These are phyloP conservation scores for Ceratobasidium sp. DNA, from an alignment of 1,284 basidiomycete genomes.

Conservation along the genomic window DNA sequence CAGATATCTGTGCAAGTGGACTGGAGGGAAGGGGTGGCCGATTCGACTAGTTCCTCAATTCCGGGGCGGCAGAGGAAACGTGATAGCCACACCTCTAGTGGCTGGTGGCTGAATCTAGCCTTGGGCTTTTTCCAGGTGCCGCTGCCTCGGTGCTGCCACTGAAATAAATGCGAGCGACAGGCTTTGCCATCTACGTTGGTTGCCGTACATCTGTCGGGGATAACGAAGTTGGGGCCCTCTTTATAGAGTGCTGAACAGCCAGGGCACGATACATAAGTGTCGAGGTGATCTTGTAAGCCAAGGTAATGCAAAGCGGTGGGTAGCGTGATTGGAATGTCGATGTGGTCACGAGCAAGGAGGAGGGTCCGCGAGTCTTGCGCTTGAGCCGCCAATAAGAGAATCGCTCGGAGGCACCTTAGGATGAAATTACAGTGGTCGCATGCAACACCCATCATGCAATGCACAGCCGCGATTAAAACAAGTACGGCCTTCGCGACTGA, in stretches of 20 bases:
- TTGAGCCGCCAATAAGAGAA: neutral
- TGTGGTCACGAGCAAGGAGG: neutral
- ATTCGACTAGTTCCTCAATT: conserved; percentile 2
- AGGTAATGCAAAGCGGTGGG: neutral
- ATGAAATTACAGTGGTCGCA: conserved; percentile 3
- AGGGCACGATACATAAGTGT: conserved; percentile 11
- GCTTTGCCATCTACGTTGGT: neutral
- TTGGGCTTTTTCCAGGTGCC: neutral
- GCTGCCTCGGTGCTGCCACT: neutral
- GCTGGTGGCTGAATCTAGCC: conserved; percentile 1
- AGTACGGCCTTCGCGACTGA: neutral
- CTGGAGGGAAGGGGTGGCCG: neutral
- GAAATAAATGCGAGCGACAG: neutral
- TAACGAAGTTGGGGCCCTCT: neutral
- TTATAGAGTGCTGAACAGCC: conserved; percentile 8
- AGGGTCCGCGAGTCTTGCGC: neutral
- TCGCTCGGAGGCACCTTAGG: neutral
- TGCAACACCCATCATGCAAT: neutral
- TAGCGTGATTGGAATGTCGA: conserved; percentile 2
- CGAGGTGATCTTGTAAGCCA: no score
- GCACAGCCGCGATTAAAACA: neutral
- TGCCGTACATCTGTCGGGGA: neutral
- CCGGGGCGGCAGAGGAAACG: neutral
- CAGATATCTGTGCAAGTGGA: neutral
- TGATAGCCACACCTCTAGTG: neutral